phyloP scores from a whole-genome alignment of 1,139 yeast species.

The Yamadazyma trypodendri region DNA sequence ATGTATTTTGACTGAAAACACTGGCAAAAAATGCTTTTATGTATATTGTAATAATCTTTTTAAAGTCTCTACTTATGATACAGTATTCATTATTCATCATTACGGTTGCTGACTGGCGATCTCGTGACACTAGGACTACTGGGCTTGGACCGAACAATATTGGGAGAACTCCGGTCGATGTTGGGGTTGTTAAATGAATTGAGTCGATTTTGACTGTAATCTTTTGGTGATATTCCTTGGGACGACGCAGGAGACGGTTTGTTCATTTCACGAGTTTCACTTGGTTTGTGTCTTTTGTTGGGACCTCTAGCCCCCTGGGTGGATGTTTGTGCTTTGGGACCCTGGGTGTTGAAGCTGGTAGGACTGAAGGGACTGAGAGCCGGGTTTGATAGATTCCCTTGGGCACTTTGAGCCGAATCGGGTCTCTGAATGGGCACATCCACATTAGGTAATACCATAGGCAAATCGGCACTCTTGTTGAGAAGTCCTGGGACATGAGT shows the following conservation, averaged over 20 bases:
- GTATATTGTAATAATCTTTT: neutral
- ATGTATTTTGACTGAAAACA: too few relatives aligned
- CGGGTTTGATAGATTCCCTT: slow-evolving; percentile 10
- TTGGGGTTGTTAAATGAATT: slow-evolving; percentile 6
- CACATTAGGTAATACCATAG: slow-evolving; percentile 39
- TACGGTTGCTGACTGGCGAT: slow-evolving; percentile 13
- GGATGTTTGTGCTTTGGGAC: too few relatives aligned
- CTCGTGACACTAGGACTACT: slow-evolving; percentile 12
- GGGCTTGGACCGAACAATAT: slow-evolving; percentile 13
- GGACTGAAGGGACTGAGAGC: slow-evolving; percentile 10
- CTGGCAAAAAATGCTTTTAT: too few relatives aligned
- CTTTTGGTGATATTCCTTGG: slow-evolving; percentile 35
- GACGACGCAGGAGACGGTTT: slow-evolving; percentile 29
- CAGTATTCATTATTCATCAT: slow-evolving; percentile 6
- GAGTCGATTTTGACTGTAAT: slow-evolving; percentile 12
- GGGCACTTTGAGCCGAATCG: slow-evolving; percentile 9
- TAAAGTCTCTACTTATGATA: slow-evolving; percentile 3
- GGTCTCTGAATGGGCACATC: slow-evolving; percentile 22
- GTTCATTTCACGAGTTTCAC: slow-evolving; percentile 6
- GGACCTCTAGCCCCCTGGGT: too few relatives aligned
- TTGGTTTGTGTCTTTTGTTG: slow-evolving; percentile 15
- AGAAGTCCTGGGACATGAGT: slow-evolving; percentile 67
- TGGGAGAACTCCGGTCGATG: slow-evolving; percentile 10
- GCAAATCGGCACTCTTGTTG: slow-evolving; percentile 43
- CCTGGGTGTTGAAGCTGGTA: slow-evolving; percentile 4